These are phyloP conservation scores for Saccharomyces hybrid DNA, from an alignment of 1,139 yeast species.

Conservation along the genomic window DNA sequence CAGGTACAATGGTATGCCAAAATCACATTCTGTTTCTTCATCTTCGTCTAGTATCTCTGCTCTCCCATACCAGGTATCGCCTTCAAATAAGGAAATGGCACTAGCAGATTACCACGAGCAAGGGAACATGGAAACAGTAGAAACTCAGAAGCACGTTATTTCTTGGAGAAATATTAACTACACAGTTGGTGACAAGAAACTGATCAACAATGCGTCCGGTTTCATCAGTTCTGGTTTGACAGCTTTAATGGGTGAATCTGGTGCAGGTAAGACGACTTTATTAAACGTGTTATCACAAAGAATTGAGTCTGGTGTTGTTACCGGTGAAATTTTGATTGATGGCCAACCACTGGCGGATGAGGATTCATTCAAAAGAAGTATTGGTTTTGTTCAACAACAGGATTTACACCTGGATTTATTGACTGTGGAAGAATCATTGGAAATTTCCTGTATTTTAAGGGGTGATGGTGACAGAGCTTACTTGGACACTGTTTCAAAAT, in stretches of 20 bases:
- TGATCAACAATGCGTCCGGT: slow-evolving; percentile 45
- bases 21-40: slow-evolving; percentile 5
- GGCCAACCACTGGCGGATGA: slow-evolving; percentile 40
- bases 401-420: slow-evolving; percentile 45
- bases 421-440: slow-evolving; percentile 47
- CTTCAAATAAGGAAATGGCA: not conserved
- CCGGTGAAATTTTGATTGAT: slow-evolving; percentile 50
- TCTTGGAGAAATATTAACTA: slow-evolving; percentile 43
- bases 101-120: not conserved
- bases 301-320: slow-evolving; percentile 43
- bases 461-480: slow-evolving; percentile 42
- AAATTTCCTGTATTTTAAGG: slow-evolving; percentile 44
- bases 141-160: slow-evolving; percentile 36
- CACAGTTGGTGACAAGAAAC: slow-evolving; percentile 33
- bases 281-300: slow-evolving; percentile 47
- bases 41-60: slow-evolving; percentile 4
- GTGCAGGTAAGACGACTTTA: slow-evolving; percentile 56
- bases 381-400: slow-evolving; percentile 56
- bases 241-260: slow-evolving; percentile 55
- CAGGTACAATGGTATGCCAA: not conserved
- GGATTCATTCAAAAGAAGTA: slow-evolving; percentile 42
- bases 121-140: slow-evolving; percentile 30
- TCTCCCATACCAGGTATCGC: not conserved
- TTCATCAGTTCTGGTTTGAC: slow-evolving; percentile 47
- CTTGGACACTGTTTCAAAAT: slow-evolving; percentile 41